A percentile compares a stretch with the other conserved stretches of the same genome.
phyloP scores from a whole-genome alignment of 2,329 filamentous ascomycete species.

The Clonostachys byssicola region DNA sequence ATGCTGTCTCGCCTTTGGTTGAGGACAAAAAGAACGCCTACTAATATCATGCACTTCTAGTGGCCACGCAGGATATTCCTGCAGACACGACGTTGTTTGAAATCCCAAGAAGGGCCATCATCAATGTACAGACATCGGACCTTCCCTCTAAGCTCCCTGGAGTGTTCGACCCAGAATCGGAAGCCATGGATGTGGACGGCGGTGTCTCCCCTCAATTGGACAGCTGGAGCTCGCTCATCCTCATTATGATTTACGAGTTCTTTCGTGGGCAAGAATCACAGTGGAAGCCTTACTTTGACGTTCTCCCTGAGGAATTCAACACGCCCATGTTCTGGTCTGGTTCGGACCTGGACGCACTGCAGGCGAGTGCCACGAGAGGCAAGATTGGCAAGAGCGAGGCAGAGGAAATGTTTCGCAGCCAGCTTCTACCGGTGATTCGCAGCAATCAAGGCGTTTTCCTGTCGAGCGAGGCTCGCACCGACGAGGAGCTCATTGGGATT shows the following conservation, averaged over 20 bases:
- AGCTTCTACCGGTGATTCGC: conserved; percentile 47
- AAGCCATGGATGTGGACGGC: conserved; percentile 22
- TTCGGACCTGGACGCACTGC: conserved; percentile 65
- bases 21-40: not conserved
- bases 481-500: conserved; percentile 40
- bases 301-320: conserved; percentile 70
- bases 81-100: conserved; percentile 77
- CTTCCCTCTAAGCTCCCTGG: conserved; percentile 54
- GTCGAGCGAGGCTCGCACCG: conserved; percentile 23
- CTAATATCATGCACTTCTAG: conserved; percentile 31
- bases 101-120: conserved; percentile 67
- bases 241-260: conserved; percentile 77
- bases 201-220: conserved; percentile 34
- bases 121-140: conserved; percentile 69
- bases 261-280: conserved; percentile 53
- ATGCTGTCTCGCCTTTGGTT: conserved; percentile 8
- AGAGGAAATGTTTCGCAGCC: conserved; percentile 60
- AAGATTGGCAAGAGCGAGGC: conserved; percentile 75
- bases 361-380: conserved; percentile 69
- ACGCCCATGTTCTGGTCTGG: conserved; percentile 88
- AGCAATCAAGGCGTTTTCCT: conserved; percentile 37
- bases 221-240: conserved; percentile 59
- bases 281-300: conserved; percentile 75
- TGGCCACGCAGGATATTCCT: conserved; percentile 65
- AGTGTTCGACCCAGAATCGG: conserved; percentile 37